Base-by-base conservation (phyloP, 2,329 filamentous ascomycete genomes). In the Capronia epimyces region DNA sequence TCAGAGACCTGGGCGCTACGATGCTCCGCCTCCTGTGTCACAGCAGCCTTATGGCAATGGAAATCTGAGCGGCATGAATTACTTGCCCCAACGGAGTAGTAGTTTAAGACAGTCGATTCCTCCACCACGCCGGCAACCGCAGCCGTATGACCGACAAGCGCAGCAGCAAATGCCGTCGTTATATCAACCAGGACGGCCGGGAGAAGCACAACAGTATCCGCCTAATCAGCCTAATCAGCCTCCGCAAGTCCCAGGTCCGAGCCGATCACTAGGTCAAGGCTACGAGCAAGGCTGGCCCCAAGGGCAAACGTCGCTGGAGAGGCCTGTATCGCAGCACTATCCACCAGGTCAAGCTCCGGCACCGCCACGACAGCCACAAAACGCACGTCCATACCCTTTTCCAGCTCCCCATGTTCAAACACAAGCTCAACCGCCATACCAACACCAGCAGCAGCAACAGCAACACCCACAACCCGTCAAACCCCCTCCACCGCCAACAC, bases 401-500 rank as follows among this genome's bases (percentile, higher is more conserved):
- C 34, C 34, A 18, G 8, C 34, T 12, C 52, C 52, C 20, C 57
- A 59, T n/a, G 16, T 9, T 7, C 39, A 42, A 13, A 56, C 21
- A 22, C 44, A 40, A 22, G 43, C 24, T 46, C 63, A 62, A 6
- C 61, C 63, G 31, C 61, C 62, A 15, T 63, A 56, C 24, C 60
- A 66, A 41, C 65, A 62, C 39, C 65, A 62, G 3, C 64, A 59
- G 27, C 61, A 65, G 34, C 65, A 61, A 50, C 54, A 18, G 6
- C 15, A 18, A 37, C 34, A 10, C 31, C 31, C 8, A 34, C 10
- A 10, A 10, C 13, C 31, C 16, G 3, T 32, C 29, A 42, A 58
- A 34, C 52, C 50, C 58, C 36, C 63, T 63, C 68, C 47, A 65
- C 21, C 65, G 43, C 59, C 64, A 10, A 68, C 69, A 46, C 68